phyloP scores from a whole-genome alignment of 1,284 basidiomycete genomes.

The Pseudozyma tsukubaensis region DNA sequence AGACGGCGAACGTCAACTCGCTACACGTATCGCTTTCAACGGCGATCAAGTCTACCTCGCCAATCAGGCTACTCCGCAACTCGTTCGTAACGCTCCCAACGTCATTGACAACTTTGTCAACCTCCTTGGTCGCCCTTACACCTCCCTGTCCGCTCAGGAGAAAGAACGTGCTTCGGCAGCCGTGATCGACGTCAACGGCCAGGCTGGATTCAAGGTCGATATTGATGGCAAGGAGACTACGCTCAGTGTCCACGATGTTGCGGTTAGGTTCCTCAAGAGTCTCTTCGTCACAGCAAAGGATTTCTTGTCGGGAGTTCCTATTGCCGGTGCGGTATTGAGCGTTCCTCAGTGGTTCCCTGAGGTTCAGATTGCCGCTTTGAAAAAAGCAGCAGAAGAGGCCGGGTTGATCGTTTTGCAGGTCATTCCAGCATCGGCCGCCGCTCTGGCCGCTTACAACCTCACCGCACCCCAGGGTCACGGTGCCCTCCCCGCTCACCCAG shows the following conservation, averaged over 20 bases:
- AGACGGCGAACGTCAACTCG: slow-evolving; percentile 97
- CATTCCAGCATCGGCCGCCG: slow-evolving; percentile 83
- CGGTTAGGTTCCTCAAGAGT: slow-evolving; percentile 85
- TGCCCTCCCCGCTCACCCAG: slow-evolving; percentile 62
- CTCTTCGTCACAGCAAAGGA: slow-evolving; percentile 89
- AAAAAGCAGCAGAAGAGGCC: slow-evolving; percentile 77
- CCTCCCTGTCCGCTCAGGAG: slow-evolving; percentile 76
- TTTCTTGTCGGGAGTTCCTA: slow-evolving; percentile 83
- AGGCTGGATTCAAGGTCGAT: slow-evolving; percentile 78
- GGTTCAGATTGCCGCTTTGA: slow-evolving; percentile 78
- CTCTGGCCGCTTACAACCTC: slow-evolving; percentile 73
- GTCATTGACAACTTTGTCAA: slow-evolving; percentile 95
- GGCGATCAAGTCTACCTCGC: slow-evolving; percentile 81
- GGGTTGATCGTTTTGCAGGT: slow-evolving; percentile 84
- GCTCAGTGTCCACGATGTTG: slow-evolving; percentile 85
- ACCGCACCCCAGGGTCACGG: slow-evolving; percentile 71
- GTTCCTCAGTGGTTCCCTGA: slow-evolving; percentile 82
- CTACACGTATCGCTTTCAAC: slow-evolving; percentile 90
- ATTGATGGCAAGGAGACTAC: slow-evolving; percentile 77
- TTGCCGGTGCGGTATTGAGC: slow-evolving; percentile 85
- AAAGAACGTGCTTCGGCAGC: slow-evolving; percentile 85
- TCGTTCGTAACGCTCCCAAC: slow-evolving; percentile 93
- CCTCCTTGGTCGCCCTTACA: slow-evolving; percentile 89
- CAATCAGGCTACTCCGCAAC: slow-evolving; percentile 92
- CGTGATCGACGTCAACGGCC: slow-evolving; percentile 76